Evolutionary conservation across 2,329 filamentous ascomycete species (phyloP).

Genomic region (Colletotrichum tanaceti): DNA sequence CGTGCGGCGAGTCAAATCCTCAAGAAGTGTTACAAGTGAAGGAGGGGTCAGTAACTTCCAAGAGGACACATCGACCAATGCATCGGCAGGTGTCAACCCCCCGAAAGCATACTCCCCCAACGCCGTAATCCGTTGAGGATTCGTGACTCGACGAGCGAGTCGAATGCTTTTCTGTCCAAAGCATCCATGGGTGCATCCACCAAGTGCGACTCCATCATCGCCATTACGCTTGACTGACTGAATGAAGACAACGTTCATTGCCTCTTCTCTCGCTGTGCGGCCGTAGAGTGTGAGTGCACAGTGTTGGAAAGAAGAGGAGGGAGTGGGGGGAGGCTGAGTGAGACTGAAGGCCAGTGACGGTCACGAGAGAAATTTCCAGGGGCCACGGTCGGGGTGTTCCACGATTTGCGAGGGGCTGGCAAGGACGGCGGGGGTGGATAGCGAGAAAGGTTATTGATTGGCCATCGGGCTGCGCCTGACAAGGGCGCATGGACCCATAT

Average conservation of each 20-base stretch:
- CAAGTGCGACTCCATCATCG: constrained; percentile 32
- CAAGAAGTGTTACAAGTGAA: not conserved
- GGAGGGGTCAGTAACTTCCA: not conserved
- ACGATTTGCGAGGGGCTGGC: constrained; percentile 39
- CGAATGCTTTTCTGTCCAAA: constrained; percentile 18
- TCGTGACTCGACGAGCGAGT: constrained; percentile 31
- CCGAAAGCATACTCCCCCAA: constrained; percentile 1
- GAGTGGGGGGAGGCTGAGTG: constrained; percentile 15
- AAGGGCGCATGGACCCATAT: constrained; percentile 32
- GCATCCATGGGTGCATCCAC: constrained; percentile 23
- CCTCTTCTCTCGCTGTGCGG: constrained; percentile 9
- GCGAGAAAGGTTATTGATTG: constrained; percentile 15
- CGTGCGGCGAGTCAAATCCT: constrained; percentile 15
- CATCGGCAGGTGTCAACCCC: not conserved
- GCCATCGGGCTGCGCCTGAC: constrained; percentile 1
- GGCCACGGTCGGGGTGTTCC: constrained; percentile 36
- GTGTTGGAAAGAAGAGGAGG: not conserved
- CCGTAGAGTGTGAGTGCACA: not conserved
- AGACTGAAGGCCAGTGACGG: constrained; percentile 22
- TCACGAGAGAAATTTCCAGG: constrained; percentile 30
- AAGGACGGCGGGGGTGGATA: constrained; percentile 39
- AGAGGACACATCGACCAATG: no score
- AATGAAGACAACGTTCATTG: constrained; percentile 6
- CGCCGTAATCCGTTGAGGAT: constrained; percentile 11
- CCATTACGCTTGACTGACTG: not conserved